These are phyloP conservation scores for Cladorrhinum sp. DNA, from an alignment of 2,329 filamentous ascomycete genomes.

Conservation along the genomic window DNA sequence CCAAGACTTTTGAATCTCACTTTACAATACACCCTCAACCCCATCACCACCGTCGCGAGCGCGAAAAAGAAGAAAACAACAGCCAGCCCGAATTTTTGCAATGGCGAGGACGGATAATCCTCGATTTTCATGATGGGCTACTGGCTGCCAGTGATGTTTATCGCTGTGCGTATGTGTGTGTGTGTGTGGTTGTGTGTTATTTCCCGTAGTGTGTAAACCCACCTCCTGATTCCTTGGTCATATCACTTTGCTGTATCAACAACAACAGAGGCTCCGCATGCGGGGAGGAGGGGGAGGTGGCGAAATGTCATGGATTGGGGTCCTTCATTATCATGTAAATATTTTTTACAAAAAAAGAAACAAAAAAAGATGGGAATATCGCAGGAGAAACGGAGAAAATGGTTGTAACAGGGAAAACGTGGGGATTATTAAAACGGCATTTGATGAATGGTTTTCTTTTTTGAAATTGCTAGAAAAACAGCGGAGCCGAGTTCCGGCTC, in stretches of 20 bases:
- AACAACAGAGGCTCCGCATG: no score
- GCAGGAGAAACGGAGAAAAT: neutral
- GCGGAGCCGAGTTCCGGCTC: neutral
- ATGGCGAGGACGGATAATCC: slow-evolving; percentile 3
- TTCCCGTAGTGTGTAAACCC: no score
- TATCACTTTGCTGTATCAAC: no score
- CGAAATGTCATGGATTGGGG: neutral
- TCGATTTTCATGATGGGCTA: neutral
- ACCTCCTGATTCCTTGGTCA: neutral
- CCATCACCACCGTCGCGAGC: slow-evolving; percentile 4
- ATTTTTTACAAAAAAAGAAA: neutral
- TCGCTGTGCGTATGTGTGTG: no score
- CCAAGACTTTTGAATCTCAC: neutral
- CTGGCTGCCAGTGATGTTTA: no score
- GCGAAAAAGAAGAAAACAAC: slow-evolving; percentile 11
- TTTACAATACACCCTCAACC: slow-evolving; percentile 11
- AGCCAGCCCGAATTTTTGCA: slow-evolving; percentile 10
- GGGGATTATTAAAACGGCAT: no score
- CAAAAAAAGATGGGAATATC: neutral
- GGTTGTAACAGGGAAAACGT: neutral
- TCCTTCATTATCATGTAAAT: neutral
- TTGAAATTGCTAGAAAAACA: no score
- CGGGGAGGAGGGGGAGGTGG: neutral
- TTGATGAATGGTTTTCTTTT: no score
- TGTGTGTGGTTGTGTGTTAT: neutral